Conservation (phyloP, 1,284 basidiomycete species). For the Schizopora paradoxa region DNA sequence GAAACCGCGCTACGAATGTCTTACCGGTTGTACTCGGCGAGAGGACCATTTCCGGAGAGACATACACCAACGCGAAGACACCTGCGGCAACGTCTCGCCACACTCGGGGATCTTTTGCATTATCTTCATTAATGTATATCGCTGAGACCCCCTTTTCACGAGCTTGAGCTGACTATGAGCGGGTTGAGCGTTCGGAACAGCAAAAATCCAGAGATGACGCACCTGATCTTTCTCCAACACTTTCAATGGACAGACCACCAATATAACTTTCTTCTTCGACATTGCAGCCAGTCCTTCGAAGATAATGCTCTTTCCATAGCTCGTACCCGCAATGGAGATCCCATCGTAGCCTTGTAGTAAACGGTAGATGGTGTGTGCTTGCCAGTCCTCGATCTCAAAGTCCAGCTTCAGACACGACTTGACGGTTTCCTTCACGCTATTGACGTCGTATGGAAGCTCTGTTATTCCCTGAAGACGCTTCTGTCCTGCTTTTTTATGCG, state of each 20-base stretch:
- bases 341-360: constrained; percentile 22
- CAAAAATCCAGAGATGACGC: neutral
- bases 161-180: constrained; percentile 17
- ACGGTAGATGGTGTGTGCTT: constrained; percentile 18
- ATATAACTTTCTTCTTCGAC: constrained; percentile 19
- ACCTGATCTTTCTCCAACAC: constrained; percentile 28
- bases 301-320: constrained; percentile 28
- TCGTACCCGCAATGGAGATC: constrained; percentile 24
- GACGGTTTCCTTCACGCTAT: too few species aligned
- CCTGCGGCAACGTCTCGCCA: constrained; percentile 13
- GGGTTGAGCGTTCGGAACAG: neutral
- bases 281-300: constrained; percentile 23
- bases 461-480: too few species aligned
- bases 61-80: constrained; percentile 20
- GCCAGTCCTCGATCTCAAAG: constrained; percentile 18
- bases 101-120: constrained; percentile 2
- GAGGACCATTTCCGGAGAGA: constrained; percentile 26
- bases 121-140: constrained; percentile 21
- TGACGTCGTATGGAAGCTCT: too few species aligned
- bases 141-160: constrained; percentile 17
- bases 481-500: too few species aligned
- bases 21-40: too few species aligned
- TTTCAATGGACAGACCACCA: constrained; percentile 27
- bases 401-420: too few species aligned
- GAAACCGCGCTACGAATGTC: too few species aligned